Base-by-base conservation (phyloP, 805 yeast genomes). In the Saturnispora silvae region DNA sequence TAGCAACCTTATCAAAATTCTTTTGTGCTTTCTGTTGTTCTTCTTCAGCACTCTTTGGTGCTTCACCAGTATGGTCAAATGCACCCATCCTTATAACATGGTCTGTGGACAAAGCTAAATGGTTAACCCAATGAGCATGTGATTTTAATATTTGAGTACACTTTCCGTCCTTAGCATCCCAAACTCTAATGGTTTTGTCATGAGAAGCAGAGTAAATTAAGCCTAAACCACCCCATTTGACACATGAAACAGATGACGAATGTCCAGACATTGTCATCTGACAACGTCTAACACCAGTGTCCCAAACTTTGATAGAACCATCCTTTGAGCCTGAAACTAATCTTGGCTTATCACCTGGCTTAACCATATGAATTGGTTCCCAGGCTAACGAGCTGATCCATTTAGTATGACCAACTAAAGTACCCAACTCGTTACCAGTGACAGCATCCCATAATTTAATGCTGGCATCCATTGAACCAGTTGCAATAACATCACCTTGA, bases 51-150 rank as follows among this genome's bases (percentile, higher is more conserved):
- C 61, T 48, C 4, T 57, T 44, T 19, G 75, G 72, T 28, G 52
- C 51, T 10, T 45, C 56, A 26, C 77, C 77, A 18, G 69, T 70
- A 47, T 83, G 85, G 53, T 86, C 96, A 52, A 73, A 89, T 0
- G 95, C 85, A 7, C 98, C 97, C 46, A 80, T 71, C 48, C 96
- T 65, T 37, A 92, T 62, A 0, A 77, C 94, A 53, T 78, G 80
- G 51, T 92, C 98, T 0, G 97, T 89, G 2, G 95, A 82, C 30
- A 92, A 63, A 0, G 96, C 81, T 41, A 92, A 65, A 60, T 89
- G 97, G 56, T 92, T 92, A 34, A 92, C 92, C 98, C 98, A 92
- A 61, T 92, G 98, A 2, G 94, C 96, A 56, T 92, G 98, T 31
- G 92, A 72, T 55, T 77, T 78, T 46, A 92, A 63, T 3, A 85